phyloP scores from a whole-genome alignment of 2,329 filamentous ascomycete genomes.

The Aspergillus sp. region DNA sequence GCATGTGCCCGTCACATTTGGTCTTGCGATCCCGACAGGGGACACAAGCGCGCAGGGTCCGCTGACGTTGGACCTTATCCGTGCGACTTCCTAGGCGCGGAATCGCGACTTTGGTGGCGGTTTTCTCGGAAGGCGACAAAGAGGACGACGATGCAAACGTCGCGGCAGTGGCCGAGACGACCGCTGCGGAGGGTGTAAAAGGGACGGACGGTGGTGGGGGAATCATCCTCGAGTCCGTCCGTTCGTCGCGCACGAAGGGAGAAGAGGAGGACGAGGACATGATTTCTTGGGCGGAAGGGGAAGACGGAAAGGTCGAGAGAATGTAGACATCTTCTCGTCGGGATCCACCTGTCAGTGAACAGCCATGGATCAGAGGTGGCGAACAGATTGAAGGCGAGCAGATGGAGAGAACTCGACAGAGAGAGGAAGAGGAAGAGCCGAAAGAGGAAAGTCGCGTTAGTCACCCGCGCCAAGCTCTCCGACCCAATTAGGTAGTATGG shows the following conservation, averaged over 20 bases:
- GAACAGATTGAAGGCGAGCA: no score
- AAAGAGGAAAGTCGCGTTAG: no score
- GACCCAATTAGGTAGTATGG: no score
- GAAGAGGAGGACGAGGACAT: background rate
- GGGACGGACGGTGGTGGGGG: background rate
- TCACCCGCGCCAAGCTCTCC: no score
- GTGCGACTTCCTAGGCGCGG: background rate
- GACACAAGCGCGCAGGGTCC: slow-evolving; percentile 16
- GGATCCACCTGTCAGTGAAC: no score
- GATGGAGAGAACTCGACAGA: no score
- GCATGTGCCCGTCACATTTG: slow-evolving; percentile 20
- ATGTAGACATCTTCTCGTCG: no score
- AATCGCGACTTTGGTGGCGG: background rate
- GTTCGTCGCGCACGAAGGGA: background rate
- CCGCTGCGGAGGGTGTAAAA: background rate
- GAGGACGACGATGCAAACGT: background rate
- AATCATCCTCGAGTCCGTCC: background rate
- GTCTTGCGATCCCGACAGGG: slow-evolving; percentile 17
- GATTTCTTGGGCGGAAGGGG: no score
- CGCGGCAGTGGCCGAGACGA: background rate
- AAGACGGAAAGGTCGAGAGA: no score
- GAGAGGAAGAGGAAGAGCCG: no score
- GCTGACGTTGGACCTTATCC: background rate
- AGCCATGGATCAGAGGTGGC: no score
- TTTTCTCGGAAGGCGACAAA: background rate